Conservation (phyloP, 2,329 filamentous ascomycete species). For the Blumeriella jaapii region DNA sequence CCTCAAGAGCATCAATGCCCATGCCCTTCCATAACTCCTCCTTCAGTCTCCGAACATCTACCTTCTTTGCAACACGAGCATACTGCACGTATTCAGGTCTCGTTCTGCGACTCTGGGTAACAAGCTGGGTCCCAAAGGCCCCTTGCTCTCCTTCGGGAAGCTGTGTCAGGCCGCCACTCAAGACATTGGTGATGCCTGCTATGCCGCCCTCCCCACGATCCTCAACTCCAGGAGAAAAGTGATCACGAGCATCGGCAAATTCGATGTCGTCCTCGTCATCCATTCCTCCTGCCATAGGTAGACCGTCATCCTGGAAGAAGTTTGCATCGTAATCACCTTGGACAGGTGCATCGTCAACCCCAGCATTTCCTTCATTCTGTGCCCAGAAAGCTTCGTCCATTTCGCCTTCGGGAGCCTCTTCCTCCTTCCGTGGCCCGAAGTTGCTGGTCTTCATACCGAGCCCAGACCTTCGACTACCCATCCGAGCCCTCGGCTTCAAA, state of each 20-base stretch:
- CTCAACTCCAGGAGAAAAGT: slow-evolving; percentile 56
- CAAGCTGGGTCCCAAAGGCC: slow-evolving; percentile 53
- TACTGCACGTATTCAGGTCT: slow-evolving; percentile 61
- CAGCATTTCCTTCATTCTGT: slow-evolving; percentile 42
- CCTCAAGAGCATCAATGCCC: slow-evolving; percentile 40
- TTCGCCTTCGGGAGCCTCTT: slow-evolving; percentile 55
- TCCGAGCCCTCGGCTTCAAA: slow-evolving; percentile 82
- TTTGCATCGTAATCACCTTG: slow-evolving; percentile 88
- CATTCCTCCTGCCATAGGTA: slow-evolving; percentile 53
- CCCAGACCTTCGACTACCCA: slow-evolving; percentile 53
- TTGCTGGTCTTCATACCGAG: slow-evolving; percentile 34
- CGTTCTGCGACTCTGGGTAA: slow-evolving; percentile 51
- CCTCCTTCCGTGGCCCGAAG: slow-evolving; percentile 37
- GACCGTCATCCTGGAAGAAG: slow-evolving; percentile 86
- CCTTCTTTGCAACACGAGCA: slow-evolving; percentile 58
- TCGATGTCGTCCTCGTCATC: slow-evolving; percentile 55
- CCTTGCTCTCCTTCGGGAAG: slow-evolving; percentile 29
- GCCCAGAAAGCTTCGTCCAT: slow-evolving; percentile 98
- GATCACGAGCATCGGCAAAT: slow-evolving; percentile 71
- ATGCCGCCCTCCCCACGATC: slow-evolving; percentile 33
- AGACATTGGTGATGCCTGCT: slow-evolving; percentile 38
- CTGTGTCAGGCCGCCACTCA: slow-evolving; percentile 38
- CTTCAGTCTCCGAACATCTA: slow-evolving; percentile 56
- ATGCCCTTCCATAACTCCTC: slow-evolving; percentile 62
- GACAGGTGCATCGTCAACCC: slow-evolving; percentile 43